Evolutionary conservation across 495 filamentous ascomycete genomes (phyloP).

Genomic region (Aspergillus leporis): DNA sequence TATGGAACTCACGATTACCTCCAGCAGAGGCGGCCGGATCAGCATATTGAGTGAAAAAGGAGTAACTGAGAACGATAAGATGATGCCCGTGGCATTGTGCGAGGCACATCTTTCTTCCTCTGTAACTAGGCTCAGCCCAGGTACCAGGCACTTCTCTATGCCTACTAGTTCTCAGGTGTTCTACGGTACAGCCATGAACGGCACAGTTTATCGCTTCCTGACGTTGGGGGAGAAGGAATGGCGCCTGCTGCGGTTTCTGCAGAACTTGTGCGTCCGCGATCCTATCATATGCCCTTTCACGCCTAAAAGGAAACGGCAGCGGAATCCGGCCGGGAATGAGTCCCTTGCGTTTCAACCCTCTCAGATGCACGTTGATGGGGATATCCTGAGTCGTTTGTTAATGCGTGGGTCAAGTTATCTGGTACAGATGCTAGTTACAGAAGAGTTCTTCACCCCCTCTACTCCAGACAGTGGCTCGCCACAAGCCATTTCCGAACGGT

Average conservation of each 20-base stretch:
- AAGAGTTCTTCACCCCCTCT: constrained; percentile 20
- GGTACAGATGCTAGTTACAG: constrained; percentile 32
- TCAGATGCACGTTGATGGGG: constrained; percentile 67
- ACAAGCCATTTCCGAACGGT: constrained; percentile 23
- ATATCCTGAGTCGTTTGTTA: constrained; percentile 60
- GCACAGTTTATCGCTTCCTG: constrained; percentile 63
- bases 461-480: constrained; percentile 15
- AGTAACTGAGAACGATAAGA: constrained; percentile 25
- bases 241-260: constrained; percentile 62
- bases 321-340: constrained; percentile 31
- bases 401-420: constrained; percentile 46
- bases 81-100: constrained; percentile 26
- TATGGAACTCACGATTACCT: constrained; percentile 30
- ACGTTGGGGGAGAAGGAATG: constrained; percentile 54
- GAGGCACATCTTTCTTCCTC: constrained; percentile 39
- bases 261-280: constrained; percentile 55
- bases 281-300: constrained; percentile 40
- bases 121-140: constrained; percentile 28
- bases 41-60: constrained; percentile 28
- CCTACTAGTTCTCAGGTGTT: constrained; percentile 18
- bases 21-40: constrained; percentile 39
- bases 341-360: constrained; percentile 31
- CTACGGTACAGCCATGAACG: constrained; percentile 66
- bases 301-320: constrained; percentile 25
- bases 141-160: constrained; percentile 17